Base-by-base conservation (phyloP, 106 monocot species). In the Platanthera guangdongensis region DNA sequence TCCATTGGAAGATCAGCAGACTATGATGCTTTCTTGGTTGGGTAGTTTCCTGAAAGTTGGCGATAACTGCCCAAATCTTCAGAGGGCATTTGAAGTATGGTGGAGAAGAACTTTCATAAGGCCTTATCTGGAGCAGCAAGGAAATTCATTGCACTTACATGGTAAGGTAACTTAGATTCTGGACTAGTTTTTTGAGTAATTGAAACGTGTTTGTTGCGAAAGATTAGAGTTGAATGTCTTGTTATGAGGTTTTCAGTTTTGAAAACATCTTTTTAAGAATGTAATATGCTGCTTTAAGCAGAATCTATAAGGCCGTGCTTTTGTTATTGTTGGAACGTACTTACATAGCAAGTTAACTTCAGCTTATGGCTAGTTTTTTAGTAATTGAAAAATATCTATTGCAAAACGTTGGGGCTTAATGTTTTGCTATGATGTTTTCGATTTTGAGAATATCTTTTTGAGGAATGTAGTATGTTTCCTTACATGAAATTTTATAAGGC, bases 11-110 rank as follows among this genome's bases (percentile, higher is more conserved):
- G 90, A 94, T 52, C 99, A 99, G 82, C 99, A 99, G 84, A 90
- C 60, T 50, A 87, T 99, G 62, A 75, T 99, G 77, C 92, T 99
- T 3, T 86, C 86, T 0, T 99, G 99, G 99, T 78, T 99, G 79
- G 90, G 94, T 11, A 94, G 90, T 57, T 99, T 99, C 81, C 83
- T 99, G 75, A 99, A 92, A 74, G 88, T 88, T 50, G 99, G 99
- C 5, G 90, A 94, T 73, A 88, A 87, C 68, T 99, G 99, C 75
- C 99, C 99, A 15, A 94, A 99, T 83, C 90, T 99, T 14, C 92
- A 99, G 76, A 90, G 90, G 72, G 99, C 99, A 19, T 99, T 99
- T 78, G 96, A 96, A 78, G 91, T 96, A 15, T 96, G 96, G 96
- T 99, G 96, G 96, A 88, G 89, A 71, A 85, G 99, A 46, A 99